Conservation (phyloP, 2,329 filamentous ascomycete genomes). For the Fusarium guadeloupense region DNA sequence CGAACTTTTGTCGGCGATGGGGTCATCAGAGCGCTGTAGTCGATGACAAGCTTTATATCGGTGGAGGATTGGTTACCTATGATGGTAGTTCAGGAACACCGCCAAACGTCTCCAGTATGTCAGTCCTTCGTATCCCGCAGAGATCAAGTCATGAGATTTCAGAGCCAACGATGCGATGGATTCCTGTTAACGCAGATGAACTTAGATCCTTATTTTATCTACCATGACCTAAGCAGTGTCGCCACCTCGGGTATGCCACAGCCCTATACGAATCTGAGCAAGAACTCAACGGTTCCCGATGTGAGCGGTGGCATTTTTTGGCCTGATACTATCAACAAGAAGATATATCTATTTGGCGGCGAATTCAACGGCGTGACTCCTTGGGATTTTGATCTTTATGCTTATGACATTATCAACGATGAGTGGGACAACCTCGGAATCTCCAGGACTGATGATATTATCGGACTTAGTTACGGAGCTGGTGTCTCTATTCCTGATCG, state of each 20-base stretch:
- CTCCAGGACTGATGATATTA: conserved; percentile 50
- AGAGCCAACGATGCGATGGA: not conserved
- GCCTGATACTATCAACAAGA: conserved; percentile 70
- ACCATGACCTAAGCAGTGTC: conserved; percentile 63
- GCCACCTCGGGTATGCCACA: conserved; percentile 59
- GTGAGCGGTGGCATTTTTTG: conserved; percentile 60
- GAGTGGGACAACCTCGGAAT: conserved; percentile 61
- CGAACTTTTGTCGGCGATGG: conserved; percentile 63
- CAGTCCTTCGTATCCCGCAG: not conserved
- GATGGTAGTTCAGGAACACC: conserved; percentile 58
- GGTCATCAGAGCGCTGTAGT: conserved; percentile 70
- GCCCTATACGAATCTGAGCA: conserved; percentile 66
- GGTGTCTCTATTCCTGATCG: conserved; percentile 62
- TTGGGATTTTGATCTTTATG: conserved; percentile 60
- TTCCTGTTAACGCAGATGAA: conserved; percentile 11
- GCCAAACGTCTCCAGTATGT: conserved; percentile 66
- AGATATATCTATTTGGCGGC: conserved; percentile 70
- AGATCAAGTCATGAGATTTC: not conserved
- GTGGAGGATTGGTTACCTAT: conserved; percentile 68
- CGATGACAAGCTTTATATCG: conserved; percentile 68
- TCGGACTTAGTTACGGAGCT: conserved; percentile 65
- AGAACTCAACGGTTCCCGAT: conserved; percentile 64
- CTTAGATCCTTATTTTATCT: conserved; percentile 53
- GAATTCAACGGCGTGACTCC: conserved; percentile 62
- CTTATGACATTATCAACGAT: conserved; percentile 66